Conservation (phyloP, 116 monocot genomes). For the Phalaenopsis hybrid region DNA sequence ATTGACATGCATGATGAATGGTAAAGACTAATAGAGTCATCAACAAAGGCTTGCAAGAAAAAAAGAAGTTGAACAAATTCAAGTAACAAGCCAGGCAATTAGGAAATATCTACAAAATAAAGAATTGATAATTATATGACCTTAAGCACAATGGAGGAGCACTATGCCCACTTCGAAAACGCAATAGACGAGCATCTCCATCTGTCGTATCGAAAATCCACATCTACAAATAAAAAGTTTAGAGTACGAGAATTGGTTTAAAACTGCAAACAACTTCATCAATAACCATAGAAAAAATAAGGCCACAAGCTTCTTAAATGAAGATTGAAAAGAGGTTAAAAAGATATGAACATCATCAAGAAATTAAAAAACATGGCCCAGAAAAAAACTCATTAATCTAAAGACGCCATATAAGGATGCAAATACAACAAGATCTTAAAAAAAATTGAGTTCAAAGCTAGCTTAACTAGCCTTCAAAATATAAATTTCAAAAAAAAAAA, state of each 20-base stretch:
- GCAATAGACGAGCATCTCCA: slow-evolving; percentile 90
- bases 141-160: slow-evolving; percentile 94
- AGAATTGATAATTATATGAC: slow-evolving; percentile 16
- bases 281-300: not conserved
- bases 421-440: not conserved
- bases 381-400: not conserved
- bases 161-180: slow-evolving; percentile 96
- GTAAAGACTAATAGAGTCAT: not conserved
- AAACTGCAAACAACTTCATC: not conserved
- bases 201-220: slow-evolving; percentile 96
- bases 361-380: not conserved
- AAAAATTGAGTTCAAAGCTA: no score
- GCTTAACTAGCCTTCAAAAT: not conserved
- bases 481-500: not conserved
- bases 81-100: not conserved
- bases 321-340: not conserved
- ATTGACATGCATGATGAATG: not conserved
- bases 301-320: not conserved
- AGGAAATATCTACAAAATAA: not conserved
- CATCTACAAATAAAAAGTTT: slow-evolving; percentile 45
- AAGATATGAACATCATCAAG: not conserved
- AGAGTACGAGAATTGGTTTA: not conserved
- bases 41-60: not conserved
- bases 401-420: not conserved
- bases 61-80: not conserved